Evolutionary conservation across 371 early-diverging fungal species (phyloP), one percentile per base, ranked within the genome.

Genomic region (Mucor sp.): DNA sequence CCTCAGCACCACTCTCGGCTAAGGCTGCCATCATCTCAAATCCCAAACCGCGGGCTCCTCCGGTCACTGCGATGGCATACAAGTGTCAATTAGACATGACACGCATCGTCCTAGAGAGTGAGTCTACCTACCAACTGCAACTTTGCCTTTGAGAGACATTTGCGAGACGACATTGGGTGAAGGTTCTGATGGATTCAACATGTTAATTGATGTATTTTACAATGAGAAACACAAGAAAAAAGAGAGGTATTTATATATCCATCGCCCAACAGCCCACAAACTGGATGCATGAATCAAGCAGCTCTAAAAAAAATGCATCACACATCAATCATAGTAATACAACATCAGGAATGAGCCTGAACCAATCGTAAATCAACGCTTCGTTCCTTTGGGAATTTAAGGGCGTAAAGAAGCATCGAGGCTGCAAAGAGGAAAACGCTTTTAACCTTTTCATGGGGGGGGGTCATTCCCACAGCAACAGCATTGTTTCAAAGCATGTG

Each of bases 31-130:
- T 77, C 82, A 82, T 82, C 63, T 77, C 77, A 65, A 66, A 78
- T 4, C 80, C 82, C 23, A 82, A 57, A 48, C 82, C 82, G 60
- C 82, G 69, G 15, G 82, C 82, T 58, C 82, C 80, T 23, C 82
- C 82, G 6, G 82, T 82, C 21, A 82, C 78, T 71, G 15, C 27
- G 35, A 32, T 37, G 32, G 17, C 41, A 41, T 41, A 0, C n/a
- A n/a, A n/a, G 17, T 41, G 41, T 41, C 17, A 41, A 41, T 41
- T 41, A 30, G 35, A 17, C 28, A n/a, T 17, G 58, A 25, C 33
- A 14, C 60, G 27, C 15, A 53, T 23, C n/a, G n/a, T 5, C 9
- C 25, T 23, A 11, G 23, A 11, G n/a, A 25, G 58, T 37, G 41
- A 6, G 30, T 2, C 17, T 62, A 41, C 70, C 60, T 78, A 75